These are phyloP conservation scores for Talaromyces borbonicus DNA, from an alignment of 495 filamentous ascomycete genomes.

Conservation along the genomic window DNA sequence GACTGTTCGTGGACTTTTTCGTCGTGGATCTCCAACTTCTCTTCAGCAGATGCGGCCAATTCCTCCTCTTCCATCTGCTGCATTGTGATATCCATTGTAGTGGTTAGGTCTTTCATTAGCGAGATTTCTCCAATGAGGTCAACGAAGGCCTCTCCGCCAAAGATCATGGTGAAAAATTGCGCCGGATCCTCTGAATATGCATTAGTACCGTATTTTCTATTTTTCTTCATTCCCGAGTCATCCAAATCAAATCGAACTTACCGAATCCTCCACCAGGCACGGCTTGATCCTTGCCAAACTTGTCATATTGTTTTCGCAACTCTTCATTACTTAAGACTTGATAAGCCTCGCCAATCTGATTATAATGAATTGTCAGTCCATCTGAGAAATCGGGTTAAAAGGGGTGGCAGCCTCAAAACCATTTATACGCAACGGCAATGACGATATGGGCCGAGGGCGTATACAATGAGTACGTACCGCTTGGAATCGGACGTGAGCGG, in stretches of 20 bases:
- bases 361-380: neutral
- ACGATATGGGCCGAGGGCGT: too few relatives aligned
- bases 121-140: constrained; percentile 89
- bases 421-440: too few relatives aligned
- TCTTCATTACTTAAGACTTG: constrained; percentile 87
- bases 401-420: too few relatives aligned
- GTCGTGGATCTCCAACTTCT: constrained; percentile 39
- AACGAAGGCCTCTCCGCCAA: constrained; percentile 90
- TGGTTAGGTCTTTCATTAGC: constrained; percentile 82
- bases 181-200: constrained; percentile 82
- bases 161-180: constrained; percentile 98
- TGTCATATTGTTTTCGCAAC: constrained; percentile 85
- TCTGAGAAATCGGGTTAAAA: too few relatives aligned
- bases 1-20: constrained; percentile 28
- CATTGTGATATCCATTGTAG: constrained; percentile 86
- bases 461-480: constrained; percentile 42
- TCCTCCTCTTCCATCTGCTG: constrained; percentile 55
- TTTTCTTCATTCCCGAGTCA: neutral
- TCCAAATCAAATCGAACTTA: constrained; percentile 19
- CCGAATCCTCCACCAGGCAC: constrained; percentile 84
- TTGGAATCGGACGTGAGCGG: constrained; percentile 90
- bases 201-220: too few relatives aligned
- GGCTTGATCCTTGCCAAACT: constrained; percentile 88
- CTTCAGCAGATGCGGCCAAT: constrained; percentile 41
- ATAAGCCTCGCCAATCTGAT: constrained; percentile 87